Evolutionary conservation across 2,329 filamentous ascomycete species (phyloP).

Genomic region (Aspergillus ochraceus): DNA sequence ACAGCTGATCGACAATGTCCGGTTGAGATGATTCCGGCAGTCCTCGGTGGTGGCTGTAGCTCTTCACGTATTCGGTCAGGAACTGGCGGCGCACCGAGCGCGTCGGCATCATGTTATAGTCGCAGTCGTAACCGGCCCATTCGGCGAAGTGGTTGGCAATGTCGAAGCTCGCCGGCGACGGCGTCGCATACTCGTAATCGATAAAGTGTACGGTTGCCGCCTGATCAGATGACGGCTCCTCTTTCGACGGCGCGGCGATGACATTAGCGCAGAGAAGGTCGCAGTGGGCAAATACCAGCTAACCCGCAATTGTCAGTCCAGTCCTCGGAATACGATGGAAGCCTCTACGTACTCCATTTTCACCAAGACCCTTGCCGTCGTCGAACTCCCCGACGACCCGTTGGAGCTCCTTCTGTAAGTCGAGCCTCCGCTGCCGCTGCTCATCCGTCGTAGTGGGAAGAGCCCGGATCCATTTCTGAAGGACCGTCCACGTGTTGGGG

Average conservation of each 20-base stretch:
- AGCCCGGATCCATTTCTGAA: slow-evolving; percentile 93
- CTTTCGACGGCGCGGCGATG: slow-evolving; percentile 65
- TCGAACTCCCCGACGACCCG: slow-evolving; percentile 70
- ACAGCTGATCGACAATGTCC: slow-evolving; percentile 67
- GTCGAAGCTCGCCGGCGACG: slow-evolving; percentile 92
- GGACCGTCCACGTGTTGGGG: slow-evolving; percentile 92
- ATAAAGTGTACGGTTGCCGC: slow-evolving; percentile 75
- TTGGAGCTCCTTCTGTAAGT: slow-evolving; percentile 72
- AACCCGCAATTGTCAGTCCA: slow-evolving; percentile 10
- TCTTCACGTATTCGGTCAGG: slow-evolving; percentile 75
- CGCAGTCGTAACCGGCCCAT: slow-evolving; percentile 96
- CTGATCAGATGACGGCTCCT: slow-evolving; percentile 29
- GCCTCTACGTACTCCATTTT: slow-evolving; percentile 61
- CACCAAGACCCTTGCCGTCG: slow-evolving; percentile 72
- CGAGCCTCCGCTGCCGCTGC: slow-evolving; percentile 65
- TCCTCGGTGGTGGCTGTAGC: slow-evolving; percentile 61
- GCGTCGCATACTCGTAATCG: slow-evolving; percentile 97
- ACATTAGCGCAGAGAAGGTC: slow-evolving; percentile 96
- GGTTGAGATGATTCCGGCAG: slow-evolving; percentile 49
- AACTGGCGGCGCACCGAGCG: slow-evolving; percentile 75
- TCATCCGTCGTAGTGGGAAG: slow-evolving; percentile 71
- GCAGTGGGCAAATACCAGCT: slow-evolving; percentile 92
- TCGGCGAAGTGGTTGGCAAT: slow-evolving; percentile 98
- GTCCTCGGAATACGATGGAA: not conserved
- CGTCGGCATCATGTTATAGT: slow-evolving; percentile 80